Percentiles rank a stretch among this genome's conserved stretches.
Conservation (phyloP, 2,329 filamentous ascomycete species). For the Sclerotinia spermophila region DNA sequence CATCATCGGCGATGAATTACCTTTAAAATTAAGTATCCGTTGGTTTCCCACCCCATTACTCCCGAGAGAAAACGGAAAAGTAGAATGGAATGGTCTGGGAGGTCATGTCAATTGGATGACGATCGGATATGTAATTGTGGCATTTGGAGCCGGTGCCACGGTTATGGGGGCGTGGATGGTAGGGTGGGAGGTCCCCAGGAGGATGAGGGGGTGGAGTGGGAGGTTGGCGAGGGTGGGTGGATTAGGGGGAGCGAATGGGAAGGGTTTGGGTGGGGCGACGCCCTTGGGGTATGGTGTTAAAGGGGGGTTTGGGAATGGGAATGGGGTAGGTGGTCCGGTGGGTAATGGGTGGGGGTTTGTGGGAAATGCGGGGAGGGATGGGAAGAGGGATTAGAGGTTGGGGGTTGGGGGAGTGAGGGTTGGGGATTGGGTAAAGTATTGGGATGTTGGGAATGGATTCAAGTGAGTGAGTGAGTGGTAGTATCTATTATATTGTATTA, state of each 20-base stretch:
- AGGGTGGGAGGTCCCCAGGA: slow-evolving; percentile 54
- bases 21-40: slow-evolving; percentile 72
- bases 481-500: not conserved
- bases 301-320: slow-evolving; percentile 19
- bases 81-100: slow-evolving; percentile 63
- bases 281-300: slow-evolving; percentile 30
- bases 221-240: slow-evolving; percentile 30
- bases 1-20: slow-evolving; percentile 82
- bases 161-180: slow-evolving; percentile 57
- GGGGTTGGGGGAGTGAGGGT: not conserved
- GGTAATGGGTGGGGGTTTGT: slow-evolving; percentile 28
- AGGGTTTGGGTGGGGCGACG: slow-evolving; percentile 29
- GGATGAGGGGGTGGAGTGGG: slow-evolving; percentile 28
- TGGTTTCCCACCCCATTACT: slow-evolving; percentile 79
- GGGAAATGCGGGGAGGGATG: not conserved
- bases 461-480: not conserved
- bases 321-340: slow-evolving; percentile 22
- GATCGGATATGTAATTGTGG: slow-evolving; percentile 58
- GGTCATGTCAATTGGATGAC: slow-evolving; percentile 58
- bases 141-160: slow-evolving; percentile 54
- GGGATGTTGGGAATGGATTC: not conserved
- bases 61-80: slow-evolving; percentile 62
- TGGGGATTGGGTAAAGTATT: not conserved
- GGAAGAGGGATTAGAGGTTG: slow-evolving; percentile 20
- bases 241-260: slow-evolving; percentile 26